Evolutionary conservation across 2,329 filamentous ascomycete genomes (phyloP), one percentile per base, ranked within the genome.

Genomic region (Lasiodiplodia hormozganensis): DNA sequence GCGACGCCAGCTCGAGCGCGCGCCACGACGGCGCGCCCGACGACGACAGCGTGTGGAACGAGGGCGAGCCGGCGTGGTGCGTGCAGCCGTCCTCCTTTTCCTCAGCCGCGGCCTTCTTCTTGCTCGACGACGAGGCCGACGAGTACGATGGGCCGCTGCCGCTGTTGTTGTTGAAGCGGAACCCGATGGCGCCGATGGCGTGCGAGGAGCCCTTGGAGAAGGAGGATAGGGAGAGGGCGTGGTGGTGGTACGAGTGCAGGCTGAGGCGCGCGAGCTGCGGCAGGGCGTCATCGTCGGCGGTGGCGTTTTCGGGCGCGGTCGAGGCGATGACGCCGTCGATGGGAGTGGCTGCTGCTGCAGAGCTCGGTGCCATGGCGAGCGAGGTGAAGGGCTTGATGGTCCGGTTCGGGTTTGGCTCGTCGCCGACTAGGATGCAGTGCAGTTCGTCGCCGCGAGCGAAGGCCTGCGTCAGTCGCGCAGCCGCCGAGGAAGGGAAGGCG

Each of bases 371-470:
- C 36, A 75, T 67, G 36, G 76, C 74, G 16, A 77, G 68, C 11
- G 75, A 73, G 51, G 70, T 72, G 69, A 77, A 76, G 28, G 74
- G 70, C 65, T 72, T 71, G 68, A 76, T 74, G 4, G 70, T 71
- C 34, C 72, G 70, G 58, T 75, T 68, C 6, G 67, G 57, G n/a
- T 70, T 69, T 53, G 72, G 72, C 10, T 62, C 70, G 62, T 76
- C 74, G 53, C 75, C 75, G 28, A 76, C 69, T 68, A 76, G 71
- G 66, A 74, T 72, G 47, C 73, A 74, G 72, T 71, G 75, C n/a
- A 75, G 69, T 51, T 72, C 72, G 58, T 72, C 70, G 11, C 71
- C 69, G 40, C 36, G 16, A 7, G 68, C 69, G 62, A 71, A 75
- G 12, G 62, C 28, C 31, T 65, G 62, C 12, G 62, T 65, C 23